Evolutionary conservation across 192 early-diverging fungal species (phyloP), one percentile per base, ranked within the genome.

Genomic region (Anaeromyces robustus): DNA sequence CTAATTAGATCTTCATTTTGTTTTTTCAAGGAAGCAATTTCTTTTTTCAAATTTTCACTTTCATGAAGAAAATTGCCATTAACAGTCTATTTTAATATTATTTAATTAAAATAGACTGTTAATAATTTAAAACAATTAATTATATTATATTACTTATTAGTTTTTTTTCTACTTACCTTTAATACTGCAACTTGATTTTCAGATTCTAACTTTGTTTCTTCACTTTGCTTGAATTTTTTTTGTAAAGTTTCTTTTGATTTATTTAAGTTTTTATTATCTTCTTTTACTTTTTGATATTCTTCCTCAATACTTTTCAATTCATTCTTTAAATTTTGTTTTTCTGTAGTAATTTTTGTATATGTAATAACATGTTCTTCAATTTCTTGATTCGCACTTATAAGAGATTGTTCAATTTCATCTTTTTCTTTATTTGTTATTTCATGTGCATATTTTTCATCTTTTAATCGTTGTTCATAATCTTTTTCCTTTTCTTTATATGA

Each of bases 21-120:
- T 68, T 91, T 90, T 78, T 88, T 87, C n/a, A 90, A 78, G 14
- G 81, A 77, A 7, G 82, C 81, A 39, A 90, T 87, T 19, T 80
- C 83, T 28, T 89, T 85, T 78, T 89, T 90, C 13, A 52, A 22
- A 22, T 52, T 52, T 14, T 52, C 43, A 52, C 5, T 13, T 6
- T 52, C 43, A 52, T 52, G 43, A 22, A 52, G 43, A 52, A 52
- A 16, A 52, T 52, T 52, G 18, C 43, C 43, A 22, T 52, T 52
- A 14, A 52, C 19, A 52, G 43, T 52, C 43, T 52, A 34, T n/a
- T n/a, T n/a, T n/a, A n/a, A n/a, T n/a, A n/a, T n/a, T n/a, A n/a
- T n/a, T n/a, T n/a, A n/a, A n/a, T n/a, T n/a, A n/a, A n/a, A n/a
- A n/a, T n/a, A n/a, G n/a, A n/a, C n/a, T n/a, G n/a, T n/a, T n/a